Percentiles rank a stretch among this genome's conserved stretches.
Evolutionary conservation across 1,139 yeast genomes (phyloP).

Genomic region (Lodderomyces parapsilosis): DNA sequence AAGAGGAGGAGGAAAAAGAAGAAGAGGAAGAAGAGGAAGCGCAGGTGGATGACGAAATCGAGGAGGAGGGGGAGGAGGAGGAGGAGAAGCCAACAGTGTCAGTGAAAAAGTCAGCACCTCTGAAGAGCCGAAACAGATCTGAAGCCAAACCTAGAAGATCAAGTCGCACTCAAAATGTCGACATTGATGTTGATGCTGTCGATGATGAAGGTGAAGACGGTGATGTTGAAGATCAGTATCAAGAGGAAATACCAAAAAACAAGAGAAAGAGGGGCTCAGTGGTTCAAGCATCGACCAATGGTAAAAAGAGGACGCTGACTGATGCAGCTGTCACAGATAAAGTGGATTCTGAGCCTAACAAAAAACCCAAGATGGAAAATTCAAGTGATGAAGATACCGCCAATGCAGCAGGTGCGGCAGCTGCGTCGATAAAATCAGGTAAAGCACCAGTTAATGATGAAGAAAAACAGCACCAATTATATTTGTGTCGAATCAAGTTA

Average conservation of each 20-base stretch:
- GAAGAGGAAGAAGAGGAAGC: slow-evolving; percentile 17
- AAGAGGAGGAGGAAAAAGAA: slow-evolving; percentile 29
- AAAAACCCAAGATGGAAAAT: slow-evolving; percentile 11
- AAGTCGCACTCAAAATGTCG: slow-evolving; percentile 3
- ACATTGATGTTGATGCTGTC: slow-evolving; percentile 8
- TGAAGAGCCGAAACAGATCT: slow-evolving; percentile 1
- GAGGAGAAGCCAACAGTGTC: slow-evolving; percentile 1
- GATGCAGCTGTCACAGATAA: slow-evolving; percentile 5
- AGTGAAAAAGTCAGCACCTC: neutral
- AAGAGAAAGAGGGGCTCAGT: neutral
- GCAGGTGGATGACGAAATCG: neutral
- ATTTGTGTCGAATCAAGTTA: slow-evolving; percentile 48
- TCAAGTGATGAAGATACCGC: slow-evolving; percentile 13
- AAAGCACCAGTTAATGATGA: slow-evolving; percentile 24
- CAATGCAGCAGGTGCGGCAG: slow-evolving; percentile 6
- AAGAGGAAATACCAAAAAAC: slow-evolving; percentile 1
- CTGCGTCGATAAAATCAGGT: slow-evolving; percentile 5
- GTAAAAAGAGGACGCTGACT: slow-evolving; percentile 8
- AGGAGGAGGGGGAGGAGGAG: slow-evolving; percentile 2
- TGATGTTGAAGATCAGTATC: slow-evolving; percentile 6
- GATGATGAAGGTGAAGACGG: slow-evolving; percentile 9
- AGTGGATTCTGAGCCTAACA: neutral
- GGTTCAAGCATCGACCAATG: slow-evolving; percentile 2
- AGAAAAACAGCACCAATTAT: slow-evolving; percentile 46
- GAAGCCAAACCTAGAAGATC: neutral